phyloP scores from a whole-genome alignment of 164 flowering plant genomes.

The Berberis thunbergii region DNA sequence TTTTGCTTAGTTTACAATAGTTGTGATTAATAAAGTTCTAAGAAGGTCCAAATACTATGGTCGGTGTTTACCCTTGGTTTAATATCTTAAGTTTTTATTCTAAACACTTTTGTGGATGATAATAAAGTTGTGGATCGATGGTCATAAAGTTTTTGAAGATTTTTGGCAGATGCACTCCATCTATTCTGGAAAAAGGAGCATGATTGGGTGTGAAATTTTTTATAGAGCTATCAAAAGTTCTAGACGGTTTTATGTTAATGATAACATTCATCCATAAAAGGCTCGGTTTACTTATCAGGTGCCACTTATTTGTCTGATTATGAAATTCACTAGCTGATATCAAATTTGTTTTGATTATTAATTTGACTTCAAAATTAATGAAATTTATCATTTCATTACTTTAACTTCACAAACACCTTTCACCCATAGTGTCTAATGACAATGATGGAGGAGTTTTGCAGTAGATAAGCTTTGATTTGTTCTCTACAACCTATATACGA shows the following conservation, averaged over 20 bases:
- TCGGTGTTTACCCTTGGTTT: not conserved
- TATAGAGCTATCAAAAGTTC: slow-evolving; percentile 2
- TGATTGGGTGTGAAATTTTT: not conserved
- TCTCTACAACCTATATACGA: too few species aligned
- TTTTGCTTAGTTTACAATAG: not conserved
- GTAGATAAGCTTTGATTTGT: too few species aligned
- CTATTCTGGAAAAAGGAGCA: not conserved
- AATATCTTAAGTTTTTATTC: not conserved
- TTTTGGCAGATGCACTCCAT: not conserved
- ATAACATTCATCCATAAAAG: not conserved
- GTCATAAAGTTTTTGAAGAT: not conserved
- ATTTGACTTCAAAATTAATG: too few species aligned
- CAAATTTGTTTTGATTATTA: too few species aligned
- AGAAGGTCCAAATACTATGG: not conserved
- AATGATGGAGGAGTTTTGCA: too few species aligned
- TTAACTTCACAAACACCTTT: too few species aligned
- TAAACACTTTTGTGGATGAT: not conserved
- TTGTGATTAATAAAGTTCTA: not conserved
- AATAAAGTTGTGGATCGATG: not conserved
- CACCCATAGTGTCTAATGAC: too few species aligned
- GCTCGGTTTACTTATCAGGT: not conserved
- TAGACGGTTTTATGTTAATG: not conserved
- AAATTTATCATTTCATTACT: too few species aligned
- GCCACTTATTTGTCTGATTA: not conserved
- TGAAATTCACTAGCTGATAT: too few species aligned